A percentile compares a stretch with the other conserved stretches of the same genome.
Conservation (phyloP, 176 grass and related monocot species). For the Ensete ventricosum region DNA sequence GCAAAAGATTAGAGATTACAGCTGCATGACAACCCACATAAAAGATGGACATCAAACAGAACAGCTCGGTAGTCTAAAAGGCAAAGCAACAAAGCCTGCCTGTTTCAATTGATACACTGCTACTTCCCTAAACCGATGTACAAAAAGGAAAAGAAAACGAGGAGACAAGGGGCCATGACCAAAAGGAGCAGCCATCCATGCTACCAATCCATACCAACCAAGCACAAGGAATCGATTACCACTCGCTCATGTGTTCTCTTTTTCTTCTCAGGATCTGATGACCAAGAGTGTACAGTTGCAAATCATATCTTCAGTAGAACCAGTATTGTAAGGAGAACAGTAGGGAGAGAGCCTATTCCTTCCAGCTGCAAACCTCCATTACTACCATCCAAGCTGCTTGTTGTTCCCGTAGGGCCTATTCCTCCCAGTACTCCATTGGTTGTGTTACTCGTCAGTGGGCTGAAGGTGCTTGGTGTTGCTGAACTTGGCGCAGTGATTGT, state of each 20-base stretch:
- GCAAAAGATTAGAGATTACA: too few species aligned
- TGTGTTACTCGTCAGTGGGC: background rate
- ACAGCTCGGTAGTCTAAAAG: background rate
- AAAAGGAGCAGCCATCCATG: background rate
- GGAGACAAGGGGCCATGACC: background rate
- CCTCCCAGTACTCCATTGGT: constrained; percentile 4
- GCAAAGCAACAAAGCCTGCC: background rate
- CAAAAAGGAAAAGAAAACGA: background rate
- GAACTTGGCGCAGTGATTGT: background rate
- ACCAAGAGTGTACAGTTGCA: background rate
- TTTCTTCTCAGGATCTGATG: background rate
- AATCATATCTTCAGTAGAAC: background rate
- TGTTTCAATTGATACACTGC: background rate
- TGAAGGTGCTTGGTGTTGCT: background rate
- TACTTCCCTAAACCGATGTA: background rate
- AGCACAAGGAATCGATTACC: background rate
- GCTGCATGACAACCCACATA: too few species aligned
- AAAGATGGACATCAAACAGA: too few species aligned
- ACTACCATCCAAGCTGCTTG: background rate
- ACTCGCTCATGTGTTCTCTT: background rate
- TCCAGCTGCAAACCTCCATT: background rate
- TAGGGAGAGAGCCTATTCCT: background rate
- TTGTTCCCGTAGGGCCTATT: background rate
- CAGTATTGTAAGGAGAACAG: background rate
- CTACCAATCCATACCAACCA: constrained; percentile 2